Evolutionary conservation across 345 rosid genomes (phyloP).

Genomic region (Arabis hirsuta): DNA sequence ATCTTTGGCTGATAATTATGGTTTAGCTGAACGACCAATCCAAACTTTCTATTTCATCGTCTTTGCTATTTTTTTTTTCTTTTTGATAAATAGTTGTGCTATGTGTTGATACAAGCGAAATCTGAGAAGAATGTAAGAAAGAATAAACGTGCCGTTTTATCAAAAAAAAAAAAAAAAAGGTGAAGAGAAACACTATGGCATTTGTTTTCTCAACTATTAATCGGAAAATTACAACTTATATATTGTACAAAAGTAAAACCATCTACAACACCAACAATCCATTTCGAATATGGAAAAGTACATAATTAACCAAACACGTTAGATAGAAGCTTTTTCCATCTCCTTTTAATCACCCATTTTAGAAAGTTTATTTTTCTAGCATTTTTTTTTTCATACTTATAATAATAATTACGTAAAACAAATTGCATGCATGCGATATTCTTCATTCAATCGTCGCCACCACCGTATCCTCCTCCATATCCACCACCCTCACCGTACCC

Average conservation of each 20-base stretch:
- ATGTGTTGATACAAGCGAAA: not conserved
- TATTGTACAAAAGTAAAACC: slow-evolving; percentile 21
- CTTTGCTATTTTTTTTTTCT: too few relatives aligned
- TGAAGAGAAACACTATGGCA: not conserved
- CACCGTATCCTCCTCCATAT: slow-evolving; percentile 44
- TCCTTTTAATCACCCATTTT: slow-evolving; percentile 10
- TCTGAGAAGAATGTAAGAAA: not conserved
- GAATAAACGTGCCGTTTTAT: not conserved
- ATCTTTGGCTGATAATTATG: too few relatives aligned
- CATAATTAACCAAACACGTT: slow-evolving; percentile 21
- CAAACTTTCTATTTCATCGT: too few relatives aligned
- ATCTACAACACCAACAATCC: slow-evolving; percentile 25
- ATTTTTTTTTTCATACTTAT: slow-evolving; percentile 12
- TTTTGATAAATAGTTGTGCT: too few relatives aligned
- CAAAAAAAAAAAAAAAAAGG: too few relatives aligned
- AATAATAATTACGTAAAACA: slow-evolving; percentile 18
- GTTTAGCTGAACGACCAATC: too few relatives aligned
- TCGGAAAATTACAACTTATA: slow-evolving; percentile 26
- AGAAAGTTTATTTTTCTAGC: not conserved
- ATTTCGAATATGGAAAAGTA: slow-evolving; percentile 19
- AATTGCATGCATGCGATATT: slow-evolving; percentile 35
- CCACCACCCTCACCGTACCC: slow-evolving; percentile 46
- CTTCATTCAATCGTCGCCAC: slow-evolving; percentile 35
- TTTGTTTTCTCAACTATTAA: slow-evolving; percentile 1
- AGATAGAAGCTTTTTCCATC: not conserved